A percentile compares a stretch with the other conserved stretches of the same genome.
Evolutionary conservation across 2,329 filamentous ascomycete species (phyloP).

Genomic region (Talaromyces islandicus): DNA sequence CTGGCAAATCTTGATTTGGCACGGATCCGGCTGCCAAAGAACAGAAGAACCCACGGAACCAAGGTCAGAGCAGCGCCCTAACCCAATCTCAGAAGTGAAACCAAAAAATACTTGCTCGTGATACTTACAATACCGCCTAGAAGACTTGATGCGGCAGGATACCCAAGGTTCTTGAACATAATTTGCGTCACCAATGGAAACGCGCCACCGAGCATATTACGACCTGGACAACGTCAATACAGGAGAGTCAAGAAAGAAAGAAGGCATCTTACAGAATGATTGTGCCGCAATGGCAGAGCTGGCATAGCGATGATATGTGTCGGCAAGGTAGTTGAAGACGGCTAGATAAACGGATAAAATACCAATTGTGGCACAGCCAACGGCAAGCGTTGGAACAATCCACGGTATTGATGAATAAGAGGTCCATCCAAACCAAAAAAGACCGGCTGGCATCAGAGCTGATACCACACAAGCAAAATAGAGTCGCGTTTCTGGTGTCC

Average conservation of each 20-base stretch:
- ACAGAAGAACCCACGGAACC: constrained; percentile 81
- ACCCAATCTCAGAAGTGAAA: background rate
- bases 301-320: constrained; percentile 79
- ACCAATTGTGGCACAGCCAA: constrained; percentile 72
- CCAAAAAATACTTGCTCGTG: background rate
- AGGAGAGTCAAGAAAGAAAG: background rate
- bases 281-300: constrained; percentile 82
- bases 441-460: constrained; percentile 67
- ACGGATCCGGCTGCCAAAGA: constrained; percentile 72
- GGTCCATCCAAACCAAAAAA: constrained; percentile 77
- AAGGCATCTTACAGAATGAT: constrained; percentile 56
- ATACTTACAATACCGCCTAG: constrained; percentile 63
- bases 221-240: constrained; percentile 24
- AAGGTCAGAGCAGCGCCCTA: constrained; percentile 57
- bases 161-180: constrained; percentile 68
- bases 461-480: constrained; percentile 78
- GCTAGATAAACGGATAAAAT: constrained; percentile 84
- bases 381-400: constrained; percentile 64
- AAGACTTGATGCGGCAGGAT: constrained; percentile 64
- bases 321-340: constrained; percentile 88
- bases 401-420: constrained; percentile 58
- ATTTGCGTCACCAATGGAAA: constrained; percentile 72
- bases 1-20: constrained; percentile 70
- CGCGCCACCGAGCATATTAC: constrained; percentile 73
- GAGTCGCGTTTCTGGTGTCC: constrained; percentile 66